Base-by-base conservation (phyloP, 192 early-diverging fungal genomes). In the Haplosporangium gracile region DNA sequence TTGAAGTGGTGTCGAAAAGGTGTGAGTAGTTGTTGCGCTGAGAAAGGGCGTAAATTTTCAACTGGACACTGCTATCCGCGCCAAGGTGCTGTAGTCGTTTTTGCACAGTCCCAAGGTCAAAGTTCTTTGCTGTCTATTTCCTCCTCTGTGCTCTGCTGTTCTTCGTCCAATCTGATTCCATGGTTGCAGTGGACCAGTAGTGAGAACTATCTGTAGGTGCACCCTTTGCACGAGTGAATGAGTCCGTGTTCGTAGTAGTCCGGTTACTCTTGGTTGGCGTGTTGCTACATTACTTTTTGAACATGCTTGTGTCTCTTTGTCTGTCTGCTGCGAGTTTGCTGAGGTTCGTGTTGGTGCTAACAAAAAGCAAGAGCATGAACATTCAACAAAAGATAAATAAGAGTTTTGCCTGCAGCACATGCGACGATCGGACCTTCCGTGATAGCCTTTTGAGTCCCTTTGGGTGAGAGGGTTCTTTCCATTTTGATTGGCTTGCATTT, bases 221-320 rank as follows among this genome's bases (percentile, higher is more conserved):
- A 1, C 68, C 32, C 18, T 8, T 40, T 34, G 57, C 26, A 60
- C 1, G 24, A 24, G 57, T 10, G 24, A 60, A 60, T 60, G n/a
- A 10, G 9, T 0, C n/a, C 22, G 10, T 9, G 57, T 9, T 16
- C 6, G 7, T 70, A 39, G 20, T 39, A 10, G 39, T 38, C 38
- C 9, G 9, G 79, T 74, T 45, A 29, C 32, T 43, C 26, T 34
- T 51, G 15, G 26, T 16, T 47, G 24, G 29, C 53, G 22, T 16
- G 26, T 55, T 26, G 60, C 1, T 47, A 32, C 78, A 63, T 87
- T 65, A 95, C 89, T 94, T 95, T 88, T 95, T 95, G 79, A 95
- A 95, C 94, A 95, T 89, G 74, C 32, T 34, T 70, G 68, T 40
- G 36, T 38, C 7, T 70, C 8, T 20, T 11, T 69, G 72, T 51